Evolutionary conservation across 2,329 filamentous ascomycete genomes (phyloP).

Genomic region (Penicillium concentricum): DNA sequence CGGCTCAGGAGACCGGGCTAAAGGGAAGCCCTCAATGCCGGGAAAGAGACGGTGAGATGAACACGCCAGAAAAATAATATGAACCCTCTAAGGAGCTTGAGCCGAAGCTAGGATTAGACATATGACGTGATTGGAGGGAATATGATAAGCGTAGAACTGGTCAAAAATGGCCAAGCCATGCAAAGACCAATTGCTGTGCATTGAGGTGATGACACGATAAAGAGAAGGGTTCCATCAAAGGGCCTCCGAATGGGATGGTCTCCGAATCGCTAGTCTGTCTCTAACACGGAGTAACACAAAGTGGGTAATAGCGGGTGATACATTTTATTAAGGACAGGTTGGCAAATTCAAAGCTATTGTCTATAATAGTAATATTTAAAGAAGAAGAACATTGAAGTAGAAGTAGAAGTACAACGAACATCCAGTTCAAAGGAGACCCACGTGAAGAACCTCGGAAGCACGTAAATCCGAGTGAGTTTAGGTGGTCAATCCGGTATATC

Average conservation of each 20-base stretch:
- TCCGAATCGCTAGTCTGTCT: neutral
- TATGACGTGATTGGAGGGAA: conserved; percentile 3
- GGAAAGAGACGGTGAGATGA: conserved; percentile 19
- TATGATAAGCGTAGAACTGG: neutral
- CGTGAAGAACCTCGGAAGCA: conserved; percentile 27
- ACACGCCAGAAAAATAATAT: neutral
- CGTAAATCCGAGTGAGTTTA: conserved; percentile 32
- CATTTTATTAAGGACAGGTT: neutral
- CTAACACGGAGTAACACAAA: conserved; percentile 2
- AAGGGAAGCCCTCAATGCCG: conserved; percentile 11
- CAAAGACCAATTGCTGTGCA: neutral
- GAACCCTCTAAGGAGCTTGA: neutral
- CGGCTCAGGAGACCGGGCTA: conserved; percentile 6
- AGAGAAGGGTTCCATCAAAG: neutral
- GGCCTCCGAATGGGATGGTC: neutral
- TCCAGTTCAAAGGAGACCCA: conserved; percentile 6
- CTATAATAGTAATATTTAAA: neutral
- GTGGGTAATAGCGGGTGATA: neutral
- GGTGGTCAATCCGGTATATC: conserved; percentile 37
- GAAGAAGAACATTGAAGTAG: neutral
- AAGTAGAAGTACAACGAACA: neutral
- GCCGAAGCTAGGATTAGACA: neutral
- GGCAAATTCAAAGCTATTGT: neutral
- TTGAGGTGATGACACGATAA: neutral
- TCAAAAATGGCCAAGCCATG: neutral